phyloP scores from a whole-genome alignment of 352 stramenopile genomes.

The Pilasporangium apinafurcum region DNA sequence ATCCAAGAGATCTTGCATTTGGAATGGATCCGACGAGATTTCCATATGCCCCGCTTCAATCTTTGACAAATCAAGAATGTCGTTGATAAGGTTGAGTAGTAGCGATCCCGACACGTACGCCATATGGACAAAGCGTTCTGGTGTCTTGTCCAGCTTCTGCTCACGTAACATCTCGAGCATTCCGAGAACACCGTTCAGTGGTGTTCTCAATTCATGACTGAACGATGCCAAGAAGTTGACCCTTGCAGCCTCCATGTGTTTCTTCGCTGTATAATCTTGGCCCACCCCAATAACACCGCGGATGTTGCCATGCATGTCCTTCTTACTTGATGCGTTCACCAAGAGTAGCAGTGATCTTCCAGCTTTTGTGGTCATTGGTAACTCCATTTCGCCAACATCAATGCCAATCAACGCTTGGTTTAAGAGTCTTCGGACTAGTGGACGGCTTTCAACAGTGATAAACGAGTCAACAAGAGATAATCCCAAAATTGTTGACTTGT shows the following conservation, averaged over 20 bases:
- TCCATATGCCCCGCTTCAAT: conserved; percentile 89
- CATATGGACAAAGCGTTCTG: conserved; percentile 65
- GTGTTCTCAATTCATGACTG: conserved; percentile 63
- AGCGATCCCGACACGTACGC: conserved; percentile 62
- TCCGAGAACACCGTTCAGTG: conserved; percentile 70
- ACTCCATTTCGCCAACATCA: conserved; percentile 63
- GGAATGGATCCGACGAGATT: conserved; percentile 67
- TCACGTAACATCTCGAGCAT: conserved; percentile 71
- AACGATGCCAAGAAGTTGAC: conserved; percentile 69
- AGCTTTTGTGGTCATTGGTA: conserved; percentile 52
- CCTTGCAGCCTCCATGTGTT: conserved; percentile 59
- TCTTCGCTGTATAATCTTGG: conserved; percentile 85
- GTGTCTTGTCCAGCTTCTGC: conserved; percentile 48
- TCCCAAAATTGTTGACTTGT: conserved; percentile 48
- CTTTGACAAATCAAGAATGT: conserved; percentile 86
- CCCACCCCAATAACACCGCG: conserved; percentile 84
- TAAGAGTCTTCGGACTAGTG: conserved; percentile 42
- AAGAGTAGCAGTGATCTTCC: conserved; percentile 36
- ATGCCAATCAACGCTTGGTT: conserved; percentile 65
- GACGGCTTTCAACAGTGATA: conserved; percentile 45
- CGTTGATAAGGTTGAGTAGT: conserved; percentile 72
- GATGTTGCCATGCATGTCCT: conserved; percentile 83
- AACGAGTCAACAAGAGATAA: conserved; percentile 58
- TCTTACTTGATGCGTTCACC: conserved; percentile 69
- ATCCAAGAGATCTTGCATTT: conserved; percentile 68